Base-by-base conservation (phyloP, 805 yeast species). In the Debaryomyces castellii region DNA sequence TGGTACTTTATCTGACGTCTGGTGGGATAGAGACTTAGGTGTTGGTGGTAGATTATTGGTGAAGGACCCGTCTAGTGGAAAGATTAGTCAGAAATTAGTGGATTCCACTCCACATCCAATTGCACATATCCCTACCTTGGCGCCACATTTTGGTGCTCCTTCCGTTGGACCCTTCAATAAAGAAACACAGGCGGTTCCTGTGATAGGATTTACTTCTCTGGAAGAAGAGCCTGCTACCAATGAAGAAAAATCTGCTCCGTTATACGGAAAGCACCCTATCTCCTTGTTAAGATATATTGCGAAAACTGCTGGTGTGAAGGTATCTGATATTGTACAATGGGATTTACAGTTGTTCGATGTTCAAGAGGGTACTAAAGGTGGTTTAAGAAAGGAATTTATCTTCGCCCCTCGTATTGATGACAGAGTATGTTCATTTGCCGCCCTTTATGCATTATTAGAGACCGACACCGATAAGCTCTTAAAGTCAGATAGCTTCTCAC, bases 11-110 rank as follows among this genome's bases (percentile, higher is more conserved):
- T 60, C 57, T 30, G 54, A 59, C 27, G 43, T 64, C 4, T 71
- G 76, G 76, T 58, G 67, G 47, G 72, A 69, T 49, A 53, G 77
- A 43, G 77, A 72, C 47, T 63, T 72, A 50, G 76, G 74, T 3
- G 50, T 72, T 32, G 76, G 73, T 4, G 77, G 77, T 7, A 48
- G 64, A 12, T 51, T 71, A 30, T 51, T 69, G 21, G 59, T 63
- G 1, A 56, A 55, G 32, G 57, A 58, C 28, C 24, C 33, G 14
- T 17, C 34, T 4, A 48, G 48, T 20, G 67, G 67, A 1, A 55
- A 53, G 22, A 44, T 67, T 3, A 40, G 24, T 3, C 51, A 64
- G 4, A 54, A 58, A 39, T 54, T 69, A 32, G 59, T 72, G 3
- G 59, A 59, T 18, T 67, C 74, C 1, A 52, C 66, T 9, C 60